phyloP scores from a whole-genome alignment of 2,329 filamentous ascomycete species.

The Xylaria polymorpha region DNA sequence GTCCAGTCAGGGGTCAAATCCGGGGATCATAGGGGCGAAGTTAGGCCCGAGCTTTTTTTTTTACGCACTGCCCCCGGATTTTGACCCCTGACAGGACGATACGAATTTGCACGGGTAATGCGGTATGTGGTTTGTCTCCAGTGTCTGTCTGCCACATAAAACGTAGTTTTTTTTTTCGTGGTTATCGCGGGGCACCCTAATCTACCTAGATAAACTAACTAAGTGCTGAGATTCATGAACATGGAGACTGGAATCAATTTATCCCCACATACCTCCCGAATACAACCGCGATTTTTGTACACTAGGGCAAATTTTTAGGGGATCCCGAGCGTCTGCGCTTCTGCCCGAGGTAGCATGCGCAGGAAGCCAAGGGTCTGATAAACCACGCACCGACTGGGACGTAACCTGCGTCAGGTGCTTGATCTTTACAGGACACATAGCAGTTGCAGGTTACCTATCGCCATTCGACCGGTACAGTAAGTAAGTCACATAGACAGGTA shows the following conservation, averaged over 20 bases:
- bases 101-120: no score
- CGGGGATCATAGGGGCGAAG: no score
- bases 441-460: neutral
- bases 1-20: no score
- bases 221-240: slow-evolving; percentile 8
- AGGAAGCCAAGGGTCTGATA: slow-evolving; percentile 1
- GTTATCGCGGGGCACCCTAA: neutral
- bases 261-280: neutral
- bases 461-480: neutral
- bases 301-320: neutral
- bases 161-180: neutral
- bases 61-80: no score
- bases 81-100: no score
- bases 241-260: neutral
- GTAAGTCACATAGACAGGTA: no score
- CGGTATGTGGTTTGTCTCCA: no score
- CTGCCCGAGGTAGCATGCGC: neutral
- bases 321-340: slow-evolving; percentile 1
- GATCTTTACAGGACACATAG: neutral
- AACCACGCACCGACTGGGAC: slow-evolving; percentile 1
- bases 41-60: no score
- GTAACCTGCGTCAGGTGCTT: neutral
- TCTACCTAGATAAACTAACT: neutral
- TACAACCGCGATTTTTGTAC: neutral
- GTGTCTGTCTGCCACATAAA: no score